These are phyloP conservation scores for Grigorovia humatica DNA, from an alignment of 805 yeast species.

Conservation along the genomic window DNA sequence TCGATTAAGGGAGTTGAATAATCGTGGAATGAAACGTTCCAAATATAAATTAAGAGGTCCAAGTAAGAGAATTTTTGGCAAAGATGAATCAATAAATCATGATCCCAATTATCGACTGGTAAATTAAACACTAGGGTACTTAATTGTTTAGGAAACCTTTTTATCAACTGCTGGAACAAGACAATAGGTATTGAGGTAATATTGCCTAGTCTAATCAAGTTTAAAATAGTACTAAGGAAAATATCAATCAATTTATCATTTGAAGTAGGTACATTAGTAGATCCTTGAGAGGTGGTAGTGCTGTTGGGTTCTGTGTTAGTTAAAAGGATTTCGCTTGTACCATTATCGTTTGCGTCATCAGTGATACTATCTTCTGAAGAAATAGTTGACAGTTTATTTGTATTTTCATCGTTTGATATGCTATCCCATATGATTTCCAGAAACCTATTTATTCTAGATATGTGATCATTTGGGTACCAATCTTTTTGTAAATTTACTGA, in stretches of 20 bases:
- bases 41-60: conserved; percentile 59
- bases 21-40: conserved; percentile 62
- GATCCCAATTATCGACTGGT: conserved; percentile 59
- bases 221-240: not conserved
- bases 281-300: not conserved
- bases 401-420: not conserved
- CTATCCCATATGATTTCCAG: conserved; percentile 7
- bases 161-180: conserved; percentile 5
- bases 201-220: not conserved
- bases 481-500: not conserved
- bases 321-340: not conserved
- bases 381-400: not conserved
- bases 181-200: not conserved
- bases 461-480: conserved; percentile 3
- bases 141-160: conserved; percentile 36
- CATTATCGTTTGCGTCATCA: not conserved
- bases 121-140: conserved; percentile 62
- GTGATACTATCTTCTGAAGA: not conserved
- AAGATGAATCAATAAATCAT: conserved; percentile 60
- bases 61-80: conserved; percentile 46
- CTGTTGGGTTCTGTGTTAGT: not conserved
- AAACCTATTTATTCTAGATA: not conserved
- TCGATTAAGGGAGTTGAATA: conserved; percentile 61
- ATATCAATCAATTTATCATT: not conserved
- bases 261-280: not conserved